phyloP scores from a whole-genome alignment of 176 grass and related monocot genomes.

The Neostapfia colusana region DNA sequence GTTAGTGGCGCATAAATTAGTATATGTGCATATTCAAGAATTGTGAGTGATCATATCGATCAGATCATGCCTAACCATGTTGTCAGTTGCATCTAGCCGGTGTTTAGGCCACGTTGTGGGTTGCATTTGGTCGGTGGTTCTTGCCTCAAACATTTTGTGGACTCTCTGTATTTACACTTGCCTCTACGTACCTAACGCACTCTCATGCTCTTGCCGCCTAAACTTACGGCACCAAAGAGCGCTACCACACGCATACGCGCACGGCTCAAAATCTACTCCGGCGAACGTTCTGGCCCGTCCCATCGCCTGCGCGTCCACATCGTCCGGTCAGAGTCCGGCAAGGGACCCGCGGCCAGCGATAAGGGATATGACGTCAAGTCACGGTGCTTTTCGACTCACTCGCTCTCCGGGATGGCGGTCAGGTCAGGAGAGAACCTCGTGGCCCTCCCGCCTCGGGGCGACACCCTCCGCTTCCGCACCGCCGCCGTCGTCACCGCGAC shows the following conservation, averaged over 20 bases:
- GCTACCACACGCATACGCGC: neutral
- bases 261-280: neutral
- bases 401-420: conserved; percentile 59
- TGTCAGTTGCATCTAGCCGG: neutral
- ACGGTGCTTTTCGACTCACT: conserved; percentile 2
- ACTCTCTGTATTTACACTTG: conserved; percentile 31
- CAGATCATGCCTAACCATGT: neutral
- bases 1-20: too few relatives aligned
- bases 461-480: conserved; percentile 28
- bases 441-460: neutral
- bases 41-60: neutral
- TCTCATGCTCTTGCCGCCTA: conserved; percentile 20
- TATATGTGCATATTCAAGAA: too few relatives aligned
- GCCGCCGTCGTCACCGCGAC: neutral
- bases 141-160: too few relatives aligned
- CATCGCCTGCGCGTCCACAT: conserved; percentile 9
- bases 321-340: conserved; percentile 18
- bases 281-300: neutral
- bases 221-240: conserved; percentile 27
- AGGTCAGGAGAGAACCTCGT: conserved; percentile 40
- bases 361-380: too few relatives aligned
- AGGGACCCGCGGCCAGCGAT: neutral
- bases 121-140: too few relatives aligned
- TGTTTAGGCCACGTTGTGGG: too few relatives aligned
- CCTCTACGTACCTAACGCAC: neutral